Evolutionary conservation across 495 filamentous ascomycete species (phyloP).

Genomic region (Achaetomiella virescens): DNA sequence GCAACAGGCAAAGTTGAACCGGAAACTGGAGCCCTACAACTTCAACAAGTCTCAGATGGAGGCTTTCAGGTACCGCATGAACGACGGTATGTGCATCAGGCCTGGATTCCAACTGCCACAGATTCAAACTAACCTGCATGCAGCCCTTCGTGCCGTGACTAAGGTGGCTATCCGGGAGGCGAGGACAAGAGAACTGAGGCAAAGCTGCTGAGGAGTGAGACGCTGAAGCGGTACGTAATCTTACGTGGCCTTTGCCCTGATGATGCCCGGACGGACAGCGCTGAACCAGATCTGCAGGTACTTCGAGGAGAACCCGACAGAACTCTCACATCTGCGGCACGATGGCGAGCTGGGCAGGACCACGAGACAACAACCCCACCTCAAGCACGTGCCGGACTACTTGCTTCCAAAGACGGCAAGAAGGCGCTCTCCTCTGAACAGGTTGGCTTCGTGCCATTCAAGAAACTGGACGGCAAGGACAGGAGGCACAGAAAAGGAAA

Average conservation of each 20-base stretch:
- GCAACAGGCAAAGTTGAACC: conserved; percentile 64
- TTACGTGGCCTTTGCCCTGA: background rate
- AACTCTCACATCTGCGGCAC: conserved; percentile 79
- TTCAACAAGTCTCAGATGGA: conserved; percentile 94
- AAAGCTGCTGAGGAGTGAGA: conserved; percentile 86
- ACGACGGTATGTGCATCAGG: conserved; percentile 54
- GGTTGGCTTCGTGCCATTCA: conserved; percentile 68
- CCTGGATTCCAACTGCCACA: background rate
- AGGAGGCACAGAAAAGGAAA: conserved; percentile 70
- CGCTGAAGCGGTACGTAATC: conserved; percentile 59
- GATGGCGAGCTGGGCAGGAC: conserved; percentile 73
- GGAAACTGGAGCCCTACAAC: conserved; percentile 77
- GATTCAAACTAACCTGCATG: background rate
- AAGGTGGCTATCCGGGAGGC: conserved; percentile 82
- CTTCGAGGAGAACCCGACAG: conserved; percentile 94
- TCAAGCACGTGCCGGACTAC: conserved; percentile 95
- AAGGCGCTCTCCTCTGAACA: conserved; percentile 55
- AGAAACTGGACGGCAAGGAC: conserved; percentile 55
- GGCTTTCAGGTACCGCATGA: conserved; percentile 89
- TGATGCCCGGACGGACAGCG: background rate
- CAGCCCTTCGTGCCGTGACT: conserved; percentile 64
- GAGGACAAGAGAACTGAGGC: conserved; percentile 73
- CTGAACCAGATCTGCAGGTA: conserved; percentile 38
- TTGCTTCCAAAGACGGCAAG: conserved; percentile 71
- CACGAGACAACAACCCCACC: conserved; percentile 74